These are phyloP conservation scores for Musa schizocarpa DNA, from an alignment of 176 grass and related monocot genomes.

Conservation along the genomic window DNA sequence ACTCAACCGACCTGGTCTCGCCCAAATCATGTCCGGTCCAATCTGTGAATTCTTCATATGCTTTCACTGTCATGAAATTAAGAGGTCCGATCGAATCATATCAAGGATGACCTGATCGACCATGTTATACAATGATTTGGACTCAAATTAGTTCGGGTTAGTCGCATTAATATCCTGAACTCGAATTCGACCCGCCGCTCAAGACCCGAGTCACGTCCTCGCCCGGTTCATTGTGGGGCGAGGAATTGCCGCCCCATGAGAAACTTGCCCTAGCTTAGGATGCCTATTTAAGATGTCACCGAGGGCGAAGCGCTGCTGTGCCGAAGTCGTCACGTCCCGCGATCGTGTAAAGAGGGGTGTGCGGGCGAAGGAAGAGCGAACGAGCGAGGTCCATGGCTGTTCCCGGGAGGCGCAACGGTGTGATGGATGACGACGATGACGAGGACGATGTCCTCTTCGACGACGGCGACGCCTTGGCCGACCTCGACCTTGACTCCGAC, in stretches of 20 bases:
- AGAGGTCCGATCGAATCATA: no score
- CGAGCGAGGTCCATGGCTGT: slow-evolving; percentile 29
- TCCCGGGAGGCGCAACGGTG: slow-evolving; percentile 35
- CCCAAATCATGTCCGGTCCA: no score
- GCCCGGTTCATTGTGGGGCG: no score
- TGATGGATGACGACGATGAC: slow-evolving; percentile 26
- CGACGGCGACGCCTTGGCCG: slow-evolving; percentile 37
- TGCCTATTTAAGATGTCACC: background rate
- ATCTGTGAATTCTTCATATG: no score
- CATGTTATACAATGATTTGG: no score
- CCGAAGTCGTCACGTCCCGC: background rate
- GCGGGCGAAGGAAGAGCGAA: background rate
- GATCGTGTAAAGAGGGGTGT: background rate
- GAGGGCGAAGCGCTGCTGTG: background rate
- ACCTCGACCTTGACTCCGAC: slow-evolving; percentile 35
- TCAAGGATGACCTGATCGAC: no score
- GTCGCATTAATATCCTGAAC: no score
- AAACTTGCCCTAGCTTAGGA: background rate
- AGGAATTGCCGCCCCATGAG: background rate
- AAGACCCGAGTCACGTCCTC: no score
- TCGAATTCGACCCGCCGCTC: no score
- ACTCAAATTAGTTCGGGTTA: no score
- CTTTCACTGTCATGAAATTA: no score
- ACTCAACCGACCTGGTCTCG: no score
- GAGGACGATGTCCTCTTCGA: slow-evolving; percentile 24